phyloP scores from a whole-genome alignment of 2,329 filamentous ascomycete genomes.

The Anthostomella pinea region DNA sequence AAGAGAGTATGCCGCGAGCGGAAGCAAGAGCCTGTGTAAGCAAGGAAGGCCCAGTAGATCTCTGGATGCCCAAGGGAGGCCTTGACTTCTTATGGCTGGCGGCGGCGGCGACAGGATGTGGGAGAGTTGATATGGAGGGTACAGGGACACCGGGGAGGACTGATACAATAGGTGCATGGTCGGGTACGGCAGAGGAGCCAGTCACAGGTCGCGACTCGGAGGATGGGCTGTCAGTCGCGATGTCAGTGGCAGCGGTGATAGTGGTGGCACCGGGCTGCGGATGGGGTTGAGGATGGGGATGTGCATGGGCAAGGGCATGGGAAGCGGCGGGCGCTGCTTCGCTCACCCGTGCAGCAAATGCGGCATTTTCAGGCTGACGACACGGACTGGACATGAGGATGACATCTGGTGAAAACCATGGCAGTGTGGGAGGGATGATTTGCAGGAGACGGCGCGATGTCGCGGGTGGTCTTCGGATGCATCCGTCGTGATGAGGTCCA shows the following conservation, averaged over 20 bases:
- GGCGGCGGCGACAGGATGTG: constrained; percentile 19
- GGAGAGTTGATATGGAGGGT: constrained; percentile 18
- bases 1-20: constrained; percentile 49
- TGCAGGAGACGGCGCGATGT: constrained; percentile 13
- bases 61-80: constrained; percentile 39
- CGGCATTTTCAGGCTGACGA: constrained; percentile 53
- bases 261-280: constrained; percentile 21
- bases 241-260: constrained; percentile 19
- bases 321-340: constrained; percentile 10
- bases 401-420: constrained; percentile 47
- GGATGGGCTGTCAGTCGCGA: constrained; percentile 27
- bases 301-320: no score
- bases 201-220: constrained; percentile 23
- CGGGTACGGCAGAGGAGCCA: constrained; percentile 25
- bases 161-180: constrained; percentile 19
- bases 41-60: constrained; percentile 51
- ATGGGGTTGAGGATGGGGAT: no score
- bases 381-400: constrained; percentile 56
- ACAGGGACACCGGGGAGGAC: constrained; percentile 20
- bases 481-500: not conserved
- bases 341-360: constrained; percentile 38
- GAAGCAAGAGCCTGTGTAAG: constrained; percentile 58
- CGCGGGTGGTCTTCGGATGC: constrained; percentile 15
- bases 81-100: constrained; percentile 45
- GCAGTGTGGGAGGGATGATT: constrained; percentile 25